Percentiles rank a stretch among this genome's conserved stretches.
Evolutionary conservation across 1,284 basidiomycete species (phyloP).

Genomic region (Sporisorium exsertum): DNA sequence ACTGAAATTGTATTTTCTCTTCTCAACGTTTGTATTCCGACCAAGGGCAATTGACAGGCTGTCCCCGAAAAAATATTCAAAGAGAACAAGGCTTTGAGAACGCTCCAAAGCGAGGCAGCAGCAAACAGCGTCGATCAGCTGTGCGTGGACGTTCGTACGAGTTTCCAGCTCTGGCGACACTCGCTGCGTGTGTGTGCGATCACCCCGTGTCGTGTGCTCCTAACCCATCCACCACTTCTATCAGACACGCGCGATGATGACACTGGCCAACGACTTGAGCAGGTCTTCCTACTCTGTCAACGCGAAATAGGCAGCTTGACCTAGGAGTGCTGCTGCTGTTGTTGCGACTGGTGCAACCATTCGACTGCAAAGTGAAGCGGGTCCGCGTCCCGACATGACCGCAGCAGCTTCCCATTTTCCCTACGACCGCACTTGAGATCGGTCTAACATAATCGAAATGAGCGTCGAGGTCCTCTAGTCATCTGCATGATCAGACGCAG

Average conservation of each 20-base stretch:
- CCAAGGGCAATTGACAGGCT: constrained; percentile 3
- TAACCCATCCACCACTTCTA: neutral
- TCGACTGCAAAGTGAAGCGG: constrained; percentile 5
- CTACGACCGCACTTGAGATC: too few relatives aligned
- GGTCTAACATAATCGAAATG: constrained; percentile 14
- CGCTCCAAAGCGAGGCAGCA: too few relatives aligned
- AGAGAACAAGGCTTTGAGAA: neutral
- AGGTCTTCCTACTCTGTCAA: neutral
- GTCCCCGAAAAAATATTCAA: neutral
- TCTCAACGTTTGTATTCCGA: neutral
- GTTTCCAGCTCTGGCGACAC: neutral
- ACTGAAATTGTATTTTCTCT: neutral
- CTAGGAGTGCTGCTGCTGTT: neutral
- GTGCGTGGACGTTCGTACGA: neutral
- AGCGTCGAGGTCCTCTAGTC: neutral
- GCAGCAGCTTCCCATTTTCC: constrained; percentile 19
- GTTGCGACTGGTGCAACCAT: constrained; percentile 9
- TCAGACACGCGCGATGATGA: neutral
- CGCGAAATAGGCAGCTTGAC: neutral
- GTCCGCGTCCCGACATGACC: constrained; percentile 40
- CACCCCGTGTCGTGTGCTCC: neutral
- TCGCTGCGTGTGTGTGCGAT: neutral
- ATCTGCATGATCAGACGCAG: neutral
- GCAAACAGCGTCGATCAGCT: constrained; percentile 4
- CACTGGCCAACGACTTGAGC: neutral